Evolutionary conservation across 257 asterid genomes (phyloP), one percentile per base, ranked within the genome.

Genomic region (Plantago ovata): DNA sequence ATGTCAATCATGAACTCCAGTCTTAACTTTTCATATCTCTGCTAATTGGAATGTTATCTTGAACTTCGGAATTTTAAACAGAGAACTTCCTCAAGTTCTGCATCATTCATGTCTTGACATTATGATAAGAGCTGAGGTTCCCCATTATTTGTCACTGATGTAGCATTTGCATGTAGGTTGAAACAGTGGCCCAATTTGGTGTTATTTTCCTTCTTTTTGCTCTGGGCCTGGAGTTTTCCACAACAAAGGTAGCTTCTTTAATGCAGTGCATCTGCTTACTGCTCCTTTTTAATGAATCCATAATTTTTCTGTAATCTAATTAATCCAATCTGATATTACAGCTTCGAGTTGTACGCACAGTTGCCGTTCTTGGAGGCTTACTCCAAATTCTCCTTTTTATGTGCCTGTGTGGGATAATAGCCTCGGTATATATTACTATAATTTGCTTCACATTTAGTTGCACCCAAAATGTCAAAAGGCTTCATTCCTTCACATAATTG

Each of bases 151-250:
- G 65, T 52, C 53, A 60, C 57, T 61, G 21, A 54, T 66, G 60
- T 48, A 41, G 55, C 50, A 61, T 64, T 47, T 78, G 62, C 64
- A 33, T 75, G 38, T 70, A 93, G 99, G 99, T 93, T 64, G 99
- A 93, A 81, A 93, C 99, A 49, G 97, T 93, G 70, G 99, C 99
- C 53, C 99, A 93, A 76, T 93, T 93, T 79, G 99, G 99, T 76
- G 97, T 89, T 9, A 86, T 93, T 70, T 93, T 93, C 74, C 97
- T 93, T 73, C 96, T 93, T 52, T 93, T 93, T 72, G 99, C 99
- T 57, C 77, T 93, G 81, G 99, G 99, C 42, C 79, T 93, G 74
- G 99, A 93, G 75, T 93, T 93, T 69, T 93, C 99, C 54, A 71
- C 80, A 21, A 69, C 97, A 38, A 93, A 93, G 97, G 99, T 93